Base-by-base conservation (phyloP, 2,329 filamentous ascomycete species). In the Fusarium beomiforme region DNA sequence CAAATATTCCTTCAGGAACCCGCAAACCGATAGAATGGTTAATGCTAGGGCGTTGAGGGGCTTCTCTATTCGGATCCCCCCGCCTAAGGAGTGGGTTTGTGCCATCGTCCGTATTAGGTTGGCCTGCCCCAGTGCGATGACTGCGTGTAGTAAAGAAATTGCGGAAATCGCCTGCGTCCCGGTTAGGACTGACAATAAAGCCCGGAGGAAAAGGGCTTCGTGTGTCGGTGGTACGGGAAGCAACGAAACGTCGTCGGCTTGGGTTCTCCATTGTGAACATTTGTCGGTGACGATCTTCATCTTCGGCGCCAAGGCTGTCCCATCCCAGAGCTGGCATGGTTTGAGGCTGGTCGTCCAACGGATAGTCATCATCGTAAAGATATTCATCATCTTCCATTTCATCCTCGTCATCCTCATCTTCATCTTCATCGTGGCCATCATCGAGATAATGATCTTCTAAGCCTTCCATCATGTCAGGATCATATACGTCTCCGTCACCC, bases 71-170 rank as follows among this genome's bases (percentile, higher is more conserved):
- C 29, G 81, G 75, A 24, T 83, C 82, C 50, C 78, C 81, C 47
- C 93, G 91, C 71, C 94, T 92, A 58, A 98, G 88, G 16, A 98
- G 85, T 44, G 95, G 95, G 77, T 98, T 98, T 24, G 90, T 86
- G 6, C 94, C 94, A 78, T 98, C 95, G 71, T 97, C 94, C 36
- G 88, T 86, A 31, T 85, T 85, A 61, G 88, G 86, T 56, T 88
- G 82, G 34, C 87, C 84, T 23, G 82, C 83, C 49, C 85, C 85
- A 57, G 86, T 80, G 61, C 89, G 85, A 74, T 90, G 87, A 67
- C 85, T 82, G 71, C 88, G 80, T 24, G 81, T 81, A 84, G 81
- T 81, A 84, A 81, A 85, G 65, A 84, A 85, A 71, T 80, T 85
- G 44, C 84, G 82, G 75, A 87, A 87, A 62, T 87, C 85, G 64